Percentiles rank a stretch among this genome's conserved stretches.
These are phyloP conservation scores for Termitomyces titanicus DNA, from an alignment of 768 basidiomycete genomes.

Conservation along the genomic window DNA sequence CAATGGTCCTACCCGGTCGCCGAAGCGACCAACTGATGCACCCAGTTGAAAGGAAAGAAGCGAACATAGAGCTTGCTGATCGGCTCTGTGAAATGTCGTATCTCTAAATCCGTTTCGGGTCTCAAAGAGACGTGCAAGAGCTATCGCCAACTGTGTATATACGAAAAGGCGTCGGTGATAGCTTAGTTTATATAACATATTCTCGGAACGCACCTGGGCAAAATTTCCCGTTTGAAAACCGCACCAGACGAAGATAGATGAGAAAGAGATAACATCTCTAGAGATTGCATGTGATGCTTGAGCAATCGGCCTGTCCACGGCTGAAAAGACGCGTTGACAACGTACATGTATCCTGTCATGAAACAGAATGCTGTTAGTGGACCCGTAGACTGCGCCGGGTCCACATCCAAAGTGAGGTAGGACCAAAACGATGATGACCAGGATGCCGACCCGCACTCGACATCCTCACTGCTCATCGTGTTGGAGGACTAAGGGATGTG, in stretches of 20 bases:
- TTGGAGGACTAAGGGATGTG: background rate
- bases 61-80: conserved; percentile 80
- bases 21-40: conserved; percentile 76
- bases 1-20: conserved; percentile 74
- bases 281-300: background rate
- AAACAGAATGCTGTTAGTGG: conserved; percentile 68
- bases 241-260: conserved; percentile 81
- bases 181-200: background rate
- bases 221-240: conserved; percentile 84
- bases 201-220: conserved; percentile 44
- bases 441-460: conserved; percentile 3
- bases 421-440: conserved; percentile 28
- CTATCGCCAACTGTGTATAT: conserved; percentile 69
- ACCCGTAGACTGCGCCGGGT: conserved; percentile 44
- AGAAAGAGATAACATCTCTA: conserved; percentile 72
- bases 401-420: conserved; percentile 44
- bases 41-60: conserved; percentile 73
- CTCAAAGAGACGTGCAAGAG: conserved; percentile 78
- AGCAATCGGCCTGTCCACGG: background rate
- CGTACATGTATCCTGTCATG: conserved; percentile 79
- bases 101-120: conserved; percentile 43
- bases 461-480: conserved; percentile 1
- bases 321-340: conserved; percentile 7
- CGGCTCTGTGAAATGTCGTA: conserved; percentile 68
- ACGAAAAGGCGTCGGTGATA: background rate